Conservation (phyloP, 495 filamentous ascomycete species). For the Penicillium steckii region DNA sequence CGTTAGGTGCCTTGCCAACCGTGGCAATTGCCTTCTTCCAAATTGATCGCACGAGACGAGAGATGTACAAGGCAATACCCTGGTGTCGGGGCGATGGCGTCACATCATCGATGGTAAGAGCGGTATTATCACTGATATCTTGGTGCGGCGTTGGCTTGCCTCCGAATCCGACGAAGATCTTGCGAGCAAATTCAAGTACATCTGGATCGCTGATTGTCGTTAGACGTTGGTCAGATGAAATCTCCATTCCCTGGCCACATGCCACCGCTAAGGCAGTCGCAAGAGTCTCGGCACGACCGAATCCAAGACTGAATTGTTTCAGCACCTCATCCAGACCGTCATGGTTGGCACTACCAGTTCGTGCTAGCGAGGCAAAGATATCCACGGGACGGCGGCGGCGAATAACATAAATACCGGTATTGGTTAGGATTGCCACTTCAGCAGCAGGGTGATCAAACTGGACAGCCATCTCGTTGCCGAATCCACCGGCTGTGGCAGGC, state of each 20-base stretch:
- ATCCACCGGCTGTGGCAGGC: conserved; percentile 75
- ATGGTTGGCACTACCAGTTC: conserved; percentile 67
- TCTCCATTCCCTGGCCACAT: conserved; percentile 83
- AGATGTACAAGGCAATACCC: conserved; percentile 82
- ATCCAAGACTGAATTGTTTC: conserved; percentile 74
- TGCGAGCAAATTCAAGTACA: conserved; percentile 77
- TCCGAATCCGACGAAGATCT: conserved; percentile 85
- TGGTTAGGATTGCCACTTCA: conserved; percentile 89
- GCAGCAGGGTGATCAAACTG: conserved; percentile 81
- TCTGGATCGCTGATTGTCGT: conserved; percentile 73
- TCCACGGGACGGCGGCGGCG: conserved; percentile 84
- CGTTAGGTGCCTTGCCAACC: conserved; percentile 56
- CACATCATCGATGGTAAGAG: conserved; percentile 70
- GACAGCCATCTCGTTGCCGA: conserved; percentile 91
- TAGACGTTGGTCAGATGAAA: conserved; percentile 67
- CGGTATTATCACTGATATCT: conserved; percentile 62
- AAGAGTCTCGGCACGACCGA: conserved; percentile 82
- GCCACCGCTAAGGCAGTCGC: conserved; percentile 94
- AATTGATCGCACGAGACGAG: conserved; percentile 76
- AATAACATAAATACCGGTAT: conserved; percentile 80
- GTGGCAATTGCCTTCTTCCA: conserved; percentile 72
- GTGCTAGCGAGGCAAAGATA: conserved; percentile 80
- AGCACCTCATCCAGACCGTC: conserved; percentile 79
- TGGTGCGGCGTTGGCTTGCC: conserved; percentile 78
- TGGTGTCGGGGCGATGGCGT: conserved; percentile 85